A percentile compares a stretch with the other conserved stretches of the same genome.
phyloP scores from a whole-genome alignment of 2,329 filamentous ascomycete genomes.

The Diplodia sapinea region DNA sequence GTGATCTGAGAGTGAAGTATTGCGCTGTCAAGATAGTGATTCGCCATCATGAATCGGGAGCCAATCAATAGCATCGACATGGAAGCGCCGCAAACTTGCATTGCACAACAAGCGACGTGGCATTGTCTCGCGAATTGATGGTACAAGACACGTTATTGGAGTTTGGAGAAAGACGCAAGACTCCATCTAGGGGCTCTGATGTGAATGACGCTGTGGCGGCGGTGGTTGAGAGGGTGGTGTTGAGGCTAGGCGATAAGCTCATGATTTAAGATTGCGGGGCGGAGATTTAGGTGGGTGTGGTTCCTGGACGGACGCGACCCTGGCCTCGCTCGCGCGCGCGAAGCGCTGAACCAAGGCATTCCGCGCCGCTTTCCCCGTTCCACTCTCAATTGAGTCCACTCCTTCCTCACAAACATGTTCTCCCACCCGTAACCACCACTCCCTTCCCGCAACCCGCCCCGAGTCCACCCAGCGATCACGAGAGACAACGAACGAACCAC shows the following conservation, averaged over 20 bases:
- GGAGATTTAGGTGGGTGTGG: conserved; percentile 2
- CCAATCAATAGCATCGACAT: too few species aligned
- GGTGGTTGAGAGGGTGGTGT: background rate
- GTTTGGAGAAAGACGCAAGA: too few species aligned
- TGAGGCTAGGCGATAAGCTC: conserved; percentile 23
- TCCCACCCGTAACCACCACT: background rate
- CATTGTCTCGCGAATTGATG: too few species aligned
- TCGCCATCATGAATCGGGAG: too few species aligned
- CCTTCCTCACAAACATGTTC: background rate
- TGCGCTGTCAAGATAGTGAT: too few species aligned
- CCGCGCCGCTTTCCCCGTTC: conserved; percentile 18
- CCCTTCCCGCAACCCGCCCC: background rate
- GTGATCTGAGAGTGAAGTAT: background rate
- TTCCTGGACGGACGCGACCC: conserved; percentile 8
- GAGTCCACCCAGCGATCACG: conserved; percentile 20
- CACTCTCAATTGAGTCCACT: background rate
- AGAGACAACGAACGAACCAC: background rate
- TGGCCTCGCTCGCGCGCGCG: background rate
- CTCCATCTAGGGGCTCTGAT: background rate
- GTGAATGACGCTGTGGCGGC: background rate
- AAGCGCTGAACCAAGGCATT: conserved; percentile 10
- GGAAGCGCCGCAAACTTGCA: too few species aligned
- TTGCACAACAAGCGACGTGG: too few species aligned
- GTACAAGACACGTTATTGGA: too few species aligned
- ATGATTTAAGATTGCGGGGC: conserved; percentile 19